Evolutionary conservation across 768 basidiomycete species (phyloP), one percentile per base, ranked within the genome.

Genomic region (Amanita brunnescens): DNA sequence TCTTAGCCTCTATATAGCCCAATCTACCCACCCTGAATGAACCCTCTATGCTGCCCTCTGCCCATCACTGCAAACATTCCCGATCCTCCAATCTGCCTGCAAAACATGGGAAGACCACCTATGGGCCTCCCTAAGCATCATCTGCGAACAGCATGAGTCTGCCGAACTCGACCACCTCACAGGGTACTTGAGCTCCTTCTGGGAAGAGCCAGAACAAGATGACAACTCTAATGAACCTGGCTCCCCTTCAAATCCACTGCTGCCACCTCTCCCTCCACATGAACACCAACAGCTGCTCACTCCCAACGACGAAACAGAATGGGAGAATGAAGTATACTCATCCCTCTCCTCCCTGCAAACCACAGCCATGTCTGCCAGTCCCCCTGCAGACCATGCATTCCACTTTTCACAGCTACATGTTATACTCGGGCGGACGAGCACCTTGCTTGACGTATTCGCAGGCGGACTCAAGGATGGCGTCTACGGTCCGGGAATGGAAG

Each of bases 51-150:
- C 93, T 0, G 83, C 92, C 0, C 78, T 99, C 6, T 83, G 75
- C 23, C 94, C 83, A 29, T 85, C 75, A 10, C 78, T 74, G 41
- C 83, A 76, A 64, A 88, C 87, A 1, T 75, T 80, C 0, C 68
- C 65, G 18, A 66, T 85, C 29, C 77, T 91, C 30, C 82, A 86
- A 55, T 75, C 82, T 0, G 80, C 86, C 2, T 94, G 91, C 60
- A 69, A 83, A 30, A 86, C 88, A 18, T 98, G 95, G 94, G 89
- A 94, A 60, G 96, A 99, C 61, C 85, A 94, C 61, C 72, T 98
- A 0, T 99, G 96, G 96, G 91, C 89, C 0, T 85, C 89, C 52
- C 71, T 93, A 46, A 83, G 82, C 57, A 75, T 90, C 44, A 70
- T 90, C 34, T 85, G 88, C 58, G 90, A 94, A 61, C 83, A 91